Percentiles rank a stretch among this genome's conserved stretches.
phyloP scores from a whole-genome alignment of 2,329 filamentous ascomycete genomes.

The Fusarium haematococcum region DNA sequence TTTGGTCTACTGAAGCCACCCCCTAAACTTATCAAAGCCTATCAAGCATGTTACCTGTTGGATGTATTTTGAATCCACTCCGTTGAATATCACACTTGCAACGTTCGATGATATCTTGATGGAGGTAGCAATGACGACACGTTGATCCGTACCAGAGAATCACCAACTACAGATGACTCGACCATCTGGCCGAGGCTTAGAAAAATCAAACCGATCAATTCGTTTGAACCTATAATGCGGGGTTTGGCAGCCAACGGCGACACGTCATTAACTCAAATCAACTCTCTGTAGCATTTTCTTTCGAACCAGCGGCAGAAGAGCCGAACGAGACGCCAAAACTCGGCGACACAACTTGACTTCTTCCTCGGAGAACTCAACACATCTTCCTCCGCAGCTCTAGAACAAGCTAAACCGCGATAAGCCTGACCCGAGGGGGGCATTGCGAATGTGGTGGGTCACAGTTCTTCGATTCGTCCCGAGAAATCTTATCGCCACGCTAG shows the following conservation, averaged over 20 bases:
- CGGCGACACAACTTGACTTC: neutral
- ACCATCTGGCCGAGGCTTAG: neutral
- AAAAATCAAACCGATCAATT: neutral
- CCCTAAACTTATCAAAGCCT: neutral
- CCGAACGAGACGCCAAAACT: neutral
- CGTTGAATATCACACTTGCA: neutral
- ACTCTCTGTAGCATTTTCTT: neutral
- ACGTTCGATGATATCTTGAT: neutral
- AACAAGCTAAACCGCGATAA: neutral
- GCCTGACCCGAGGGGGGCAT: neutral
- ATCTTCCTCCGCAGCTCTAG: neutral
- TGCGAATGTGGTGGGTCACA: neutral
- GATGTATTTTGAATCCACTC: neutral
- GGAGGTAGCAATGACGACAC: neutral
- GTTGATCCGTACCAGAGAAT: neutral
- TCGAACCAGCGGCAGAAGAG: neutral
- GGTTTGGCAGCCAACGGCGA: neutral
- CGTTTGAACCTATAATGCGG: neutral
- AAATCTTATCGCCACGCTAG: neutral
- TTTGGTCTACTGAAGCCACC: neutral
- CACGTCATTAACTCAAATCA: neutral
- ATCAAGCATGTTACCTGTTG: neutral
- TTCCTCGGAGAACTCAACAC: neutral
- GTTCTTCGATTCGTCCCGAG: neutral
- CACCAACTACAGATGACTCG: neutral